Conservation (phyloP, 352 stramenopile genomes). For the Phytophthora tubulina region DNA sequence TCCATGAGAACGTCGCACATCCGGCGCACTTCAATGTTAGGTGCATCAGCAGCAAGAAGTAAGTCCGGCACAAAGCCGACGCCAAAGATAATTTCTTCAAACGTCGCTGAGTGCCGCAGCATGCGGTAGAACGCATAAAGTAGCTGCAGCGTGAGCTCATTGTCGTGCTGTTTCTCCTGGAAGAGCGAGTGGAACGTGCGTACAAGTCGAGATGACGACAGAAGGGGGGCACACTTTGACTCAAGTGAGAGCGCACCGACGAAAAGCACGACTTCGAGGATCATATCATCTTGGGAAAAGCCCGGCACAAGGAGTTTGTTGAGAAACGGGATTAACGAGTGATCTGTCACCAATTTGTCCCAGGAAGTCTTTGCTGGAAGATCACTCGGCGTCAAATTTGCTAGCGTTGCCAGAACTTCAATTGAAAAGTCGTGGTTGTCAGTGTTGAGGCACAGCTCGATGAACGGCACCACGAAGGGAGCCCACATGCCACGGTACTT, state of each 20-base stretch:
- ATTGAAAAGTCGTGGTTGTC: slow-evolving; percentile 95
- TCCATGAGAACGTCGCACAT: slow-evolving; percentile 92
- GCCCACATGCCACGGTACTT: slow-evolving; percentile 95
- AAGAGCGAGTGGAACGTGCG: slow-evolving; percentile 85
- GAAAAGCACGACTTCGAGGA: slow-evolving; percentile 93
- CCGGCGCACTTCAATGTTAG: slow-evolving; percentile 84
- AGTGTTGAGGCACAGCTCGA: slow-evolving; percentile 84
- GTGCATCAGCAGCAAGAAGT: slow-evolving; percentile 74
- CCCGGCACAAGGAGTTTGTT: slow-evolving; percentile 93
- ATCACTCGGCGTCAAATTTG: slow-evolving; percentile 93
- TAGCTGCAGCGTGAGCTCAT: slow-evolving; percentile 85
- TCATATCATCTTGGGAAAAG: slow-evolving; percentile 94
- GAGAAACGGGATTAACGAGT: slow-evolving; percentile 89
- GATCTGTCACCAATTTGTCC: slow-evolving; percentile 90
- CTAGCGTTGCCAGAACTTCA: slow-evolving; percentile 93
- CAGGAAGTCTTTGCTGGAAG: slow-evolving; percentile 90
- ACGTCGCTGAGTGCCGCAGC: slow-evolving; percentile 76
- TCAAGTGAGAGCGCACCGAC: slow-evolving; percentile 84
- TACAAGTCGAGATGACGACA: slow-evolving; percentile 78
- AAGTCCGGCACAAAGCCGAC: slow-evolving; percentile 82
- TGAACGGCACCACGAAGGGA: slow-evolving; percentile 88
- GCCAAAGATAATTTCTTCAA: slow-evolving; percentile 83
- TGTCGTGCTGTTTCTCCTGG: slow-evolving; percentile 89
- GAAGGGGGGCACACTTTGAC: slow-evolving; percentile 80
- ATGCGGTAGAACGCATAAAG: slow-evolving; percentile 86